Conservation (phyloP, 2,329 filamentous ascomycete species). For the Stachybotrys chartarum region DNA sequence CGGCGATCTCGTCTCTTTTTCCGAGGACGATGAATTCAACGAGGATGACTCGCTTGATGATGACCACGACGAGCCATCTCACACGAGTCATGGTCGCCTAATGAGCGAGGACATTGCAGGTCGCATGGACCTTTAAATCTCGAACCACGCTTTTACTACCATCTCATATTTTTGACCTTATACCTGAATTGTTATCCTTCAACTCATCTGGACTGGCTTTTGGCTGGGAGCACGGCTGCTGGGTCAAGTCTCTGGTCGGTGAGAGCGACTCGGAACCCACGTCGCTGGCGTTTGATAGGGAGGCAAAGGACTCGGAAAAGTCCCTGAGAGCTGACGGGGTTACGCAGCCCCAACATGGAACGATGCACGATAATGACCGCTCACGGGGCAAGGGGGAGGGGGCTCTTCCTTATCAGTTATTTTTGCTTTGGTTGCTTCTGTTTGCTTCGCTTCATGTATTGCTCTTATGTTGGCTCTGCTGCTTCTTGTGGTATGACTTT, state of each 20-base stretch:
- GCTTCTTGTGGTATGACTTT: background rate
- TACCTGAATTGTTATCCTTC: conserved; percentile 4
- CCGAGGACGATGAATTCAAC: conserved; percentile 42
- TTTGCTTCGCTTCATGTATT: background rate
- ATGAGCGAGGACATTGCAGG: conserved; percentile 58
- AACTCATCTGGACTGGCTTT: too few relatives aligned
- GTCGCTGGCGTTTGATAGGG: conserved; percentile 7
- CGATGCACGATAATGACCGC: too few relatives aligned
- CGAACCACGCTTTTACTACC: conserved; percentile 1
- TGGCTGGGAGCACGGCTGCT: conserved; percentile 15
- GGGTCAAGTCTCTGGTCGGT: conserved; percentile 25
- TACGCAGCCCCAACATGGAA: too few relatives aligned
- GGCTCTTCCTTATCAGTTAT: background rate
- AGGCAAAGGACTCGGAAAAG: background rate
- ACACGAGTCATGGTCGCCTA: conserved; percentile 40
- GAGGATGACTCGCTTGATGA: conserved; percentile 39
- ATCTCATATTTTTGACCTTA: conserved; percentile 4
- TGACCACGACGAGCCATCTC: conserved; percentile 30
- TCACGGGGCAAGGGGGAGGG: too few relatives aligned
- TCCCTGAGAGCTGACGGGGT: too few relatives aligned
- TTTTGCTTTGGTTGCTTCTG: background rate
- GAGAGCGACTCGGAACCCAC: conserved; percentile 26
- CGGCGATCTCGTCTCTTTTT: conserved; percentile 47
- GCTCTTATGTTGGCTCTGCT: background rate
- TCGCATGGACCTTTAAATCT: conserved; percentile 52